A percentile compares a stretch with the other conserved stretches of the same genome.
Evolutionary conservation across 2,329 filamentous ascomycete genomes (phyloP).

Genomic region (Paramyrothecium sp.): DNA sequence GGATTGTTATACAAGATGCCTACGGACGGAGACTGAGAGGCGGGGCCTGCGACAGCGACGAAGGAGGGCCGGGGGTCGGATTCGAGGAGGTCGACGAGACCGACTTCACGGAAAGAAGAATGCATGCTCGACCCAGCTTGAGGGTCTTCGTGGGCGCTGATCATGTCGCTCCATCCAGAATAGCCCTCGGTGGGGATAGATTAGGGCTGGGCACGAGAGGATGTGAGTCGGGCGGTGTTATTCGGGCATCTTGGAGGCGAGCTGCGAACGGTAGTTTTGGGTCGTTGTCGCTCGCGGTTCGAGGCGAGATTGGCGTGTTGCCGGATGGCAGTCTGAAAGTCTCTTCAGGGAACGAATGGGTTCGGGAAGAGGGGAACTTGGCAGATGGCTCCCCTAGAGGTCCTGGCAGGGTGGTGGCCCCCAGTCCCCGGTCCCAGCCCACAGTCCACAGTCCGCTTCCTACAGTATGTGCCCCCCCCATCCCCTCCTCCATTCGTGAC

Average conservation of each 20-base stretch:
- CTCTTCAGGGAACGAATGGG: background rate
- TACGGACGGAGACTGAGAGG: slow-evolving; percentile 1
- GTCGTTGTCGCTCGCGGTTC: background rate
- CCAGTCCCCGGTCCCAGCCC: background rate
- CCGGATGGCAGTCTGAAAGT: background rate
- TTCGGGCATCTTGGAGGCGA: background rate
- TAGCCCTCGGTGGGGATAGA: slow-evolving; percentile 1
- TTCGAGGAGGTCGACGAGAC: slow-evolving; percentile 37
- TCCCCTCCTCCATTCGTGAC: background rate
- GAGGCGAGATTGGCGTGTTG: background rate
- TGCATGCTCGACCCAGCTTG: slow-evolving; percentile 16
- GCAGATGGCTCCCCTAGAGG: background rate
- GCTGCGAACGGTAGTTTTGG: background rate
- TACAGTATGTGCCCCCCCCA: too few species aligned
- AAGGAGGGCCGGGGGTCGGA: slow-evolving; percentile 41
- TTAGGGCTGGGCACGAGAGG: too few species aligned
- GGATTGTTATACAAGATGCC: slow-evolving; percentile 35
- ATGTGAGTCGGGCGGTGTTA: background rate
- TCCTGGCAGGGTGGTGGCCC: background rate
- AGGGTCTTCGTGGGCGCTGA: background rate
- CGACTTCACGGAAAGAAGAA: slow-evolving; percentile 23
- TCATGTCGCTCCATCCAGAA: background rate
- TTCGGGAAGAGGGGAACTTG: background rate
- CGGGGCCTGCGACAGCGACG: slow-evolving; percentile 22
- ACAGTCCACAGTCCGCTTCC: too few species aligned